Evolutionary conservation across 495 filamentous ascomycete species (phyloP).

Genomic region (Margaritispora aquatica): DNA sequence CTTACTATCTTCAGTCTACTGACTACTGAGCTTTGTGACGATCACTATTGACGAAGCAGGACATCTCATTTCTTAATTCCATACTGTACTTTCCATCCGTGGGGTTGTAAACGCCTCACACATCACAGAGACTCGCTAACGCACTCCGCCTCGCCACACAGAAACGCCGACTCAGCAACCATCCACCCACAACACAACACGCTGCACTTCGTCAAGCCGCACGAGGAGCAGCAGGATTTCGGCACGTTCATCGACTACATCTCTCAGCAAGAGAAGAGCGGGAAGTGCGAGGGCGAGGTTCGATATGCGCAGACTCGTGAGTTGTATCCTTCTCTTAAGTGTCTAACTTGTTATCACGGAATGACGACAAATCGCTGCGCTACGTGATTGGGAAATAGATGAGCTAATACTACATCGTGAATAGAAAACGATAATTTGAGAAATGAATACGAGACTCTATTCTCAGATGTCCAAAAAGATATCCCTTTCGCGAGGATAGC

Average conservation of each 20-base stretch:
- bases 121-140: no score
- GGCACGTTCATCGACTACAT: slow-evolving; percentile 40
- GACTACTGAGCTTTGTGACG: no score
- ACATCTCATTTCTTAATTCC: no score
- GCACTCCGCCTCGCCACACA: no score
- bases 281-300: slow-evolving; percentile 27
- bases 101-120: no score
- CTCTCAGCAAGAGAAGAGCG: slow-evolving; percentile 29
- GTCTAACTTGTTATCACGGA: background rate
- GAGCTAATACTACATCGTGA: background rate
- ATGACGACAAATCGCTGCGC: no score
- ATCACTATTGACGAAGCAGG: background rate
- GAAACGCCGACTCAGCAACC: slow-evolving; percentile 57
- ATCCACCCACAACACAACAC: background rate
- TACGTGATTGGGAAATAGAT: no score
- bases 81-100: no score
- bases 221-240: slow-evolving; percentile 46
- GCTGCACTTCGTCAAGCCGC: slow-evolving; percentile 49
- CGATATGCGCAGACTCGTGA: slow-evolving; percentile 49
- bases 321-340: background rate
- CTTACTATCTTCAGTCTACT: no score
- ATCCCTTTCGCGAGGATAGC: slow-evolving; percentile 65
- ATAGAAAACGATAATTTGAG: slow-evolving; percentile 72
- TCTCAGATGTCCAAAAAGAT: slow-evolving; percentile 43
- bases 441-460: slow-evolving; percentile 56